Percentiles rank a stretch among this genome's conserved stretches.
These are phyloP conservation scores for Trichomonascaceae sp. DNA, from an alignment of 1,139 yeast species.

Conservation along the genomic window DNA sequence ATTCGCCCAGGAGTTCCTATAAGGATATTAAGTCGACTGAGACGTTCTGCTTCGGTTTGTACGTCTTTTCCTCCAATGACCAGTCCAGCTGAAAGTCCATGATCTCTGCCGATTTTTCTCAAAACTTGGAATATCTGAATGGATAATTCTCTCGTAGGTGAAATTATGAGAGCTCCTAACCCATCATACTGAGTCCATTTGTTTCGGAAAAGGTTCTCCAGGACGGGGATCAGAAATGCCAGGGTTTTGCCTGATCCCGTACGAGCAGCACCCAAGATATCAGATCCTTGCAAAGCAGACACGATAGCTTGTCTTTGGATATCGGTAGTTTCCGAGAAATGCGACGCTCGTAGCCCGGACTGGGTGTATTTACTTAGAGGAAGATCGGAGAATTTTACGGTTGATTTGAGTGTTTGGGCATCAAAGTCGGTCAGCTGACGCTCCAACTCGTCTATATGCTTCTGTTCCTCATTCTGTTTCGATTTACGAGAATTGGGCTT, in stretches of 20 bases:
- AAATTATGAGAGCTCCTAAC: slow-evolving; percentile 81
- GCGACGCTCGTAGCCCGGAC: slow-evolving; percentile 62
- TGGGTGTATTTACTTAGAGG: slow-evolving; percentile 66
- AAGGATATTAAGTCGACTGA: slow-evolving; percentile 74
- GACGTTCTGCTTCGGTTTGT: slow-evolving; percentile 77
- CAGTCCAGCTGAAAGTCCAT: slow-evolving; percentile 83
- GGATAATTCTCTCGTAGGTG: slow-evolving; percentile 93
- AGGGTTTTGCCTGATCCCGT: slow-evolving; percentile 97
- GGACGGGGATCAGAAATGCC: slow-evolving; percentile 81
- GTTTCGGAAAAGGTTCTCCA: slow-evolving; percentile 65
- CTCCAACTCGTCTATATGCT: slow-evolving; percentile 25
- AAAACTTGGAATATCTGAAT: slow-evolving; percentile 90
- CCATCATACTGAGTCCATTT: slow-evolving; percentile 89
- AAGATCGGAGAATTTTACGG: slow-evolving; percentile 44
- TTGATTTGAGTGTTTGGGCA: slow-evolving; percentile 5
- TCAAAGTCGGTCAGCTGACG: slow-evolving; percentile 20
- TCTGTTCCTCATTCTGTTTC: slow-evolving; percentile 23
- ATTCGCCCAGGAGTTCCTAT: slow-evolving; percentile 97
- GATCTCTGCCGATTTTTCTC: slow-evolving; percentile 73
- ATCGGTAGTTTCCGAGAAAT: slow-evolving; percentile 71
- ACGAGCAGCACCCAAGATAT: slow-evolving; percentile 85
- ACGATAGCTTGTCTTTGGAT: slow-evolving; percentile 81
- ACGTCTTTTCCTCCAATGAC: slow-evolving; percentile 97
- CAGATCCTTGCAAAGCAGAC: slow-evolving; percentile 69
- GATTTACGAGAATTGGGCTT: slow-evolving; percentile 8